phyloP scores from a whole-genome alignment of 768 basidiomycete species.

The Leucogyrophana mollusca region DNA sequence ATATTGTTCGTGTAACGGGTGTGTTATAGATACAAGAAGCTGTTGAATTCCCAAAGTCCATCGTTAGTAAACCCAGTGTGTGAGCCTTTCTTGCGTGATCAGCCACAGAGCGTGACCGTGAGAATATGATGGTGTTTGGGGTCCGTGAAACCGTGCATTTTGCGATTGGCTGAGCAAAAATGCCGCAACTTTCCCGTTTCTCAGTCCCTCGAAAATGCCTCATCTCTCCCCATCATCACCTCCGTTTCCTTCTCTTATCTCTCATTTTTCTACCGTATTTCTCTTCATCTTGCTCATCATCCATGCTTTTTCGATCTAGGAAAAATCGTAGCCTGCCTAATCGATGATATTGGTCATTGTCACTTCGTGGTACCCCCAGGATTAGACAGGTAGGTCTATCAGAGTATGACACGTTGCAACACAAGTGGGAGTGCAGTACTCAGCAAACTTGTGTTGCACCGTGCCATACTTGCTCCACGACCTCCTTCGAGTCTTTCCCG shows the following conservation, averaged over 20 bases:
- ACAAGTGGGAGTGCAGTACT: slow-evolving; percentile 49
- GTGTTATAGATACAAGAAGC: not conserved
- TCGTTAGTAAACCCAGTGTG: not conserved
- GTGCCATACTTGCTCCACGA: slow-evolving; percentile 7
- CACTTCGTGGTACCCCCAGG: not conserved
- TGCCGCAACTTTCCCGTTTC: slow-evolving; percentile 32
- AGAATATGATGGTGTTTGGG: slow-evolving; percentile 4
- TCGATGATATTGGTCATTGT: not conserved
- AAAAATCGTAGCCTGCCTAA: not conserved
- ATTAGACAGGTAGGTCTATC: not conserved
- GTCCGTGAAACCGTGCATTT: slow-evolving; percentile 21
- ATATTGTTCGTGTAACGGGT: slow-evolving; percentile 7
- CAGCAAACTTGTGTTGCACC: slow-evolving; percentile 34
- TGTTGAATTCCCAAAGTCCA: not conserved
- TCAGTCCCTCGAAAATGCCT: slow-evolving; percentile 7
- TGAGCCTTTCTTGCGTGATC: slow-evolving; percentile 7
- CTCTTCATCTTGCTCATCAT: not conserved
- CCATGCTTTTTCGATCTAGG: not conserved
- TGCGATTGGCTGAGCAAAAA: slow-evolving; percentile 38
- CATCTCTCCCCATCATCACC: slow-evolving; percentile 4
- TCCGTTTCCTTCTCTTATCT: not conserved
- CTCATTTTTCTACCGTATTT: not conserved
- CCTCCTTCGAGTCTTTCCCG: too few species aligned
- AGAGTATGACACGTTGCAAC: slow-evolving; percentile 13
- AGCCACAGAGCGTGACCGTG: slow-evolving; percentile 12